These are phyloP conservation scores for Mycena filopes DNA, from an alignment of 768 basidiomycete species.

Conservation along the genomic window DNA sequence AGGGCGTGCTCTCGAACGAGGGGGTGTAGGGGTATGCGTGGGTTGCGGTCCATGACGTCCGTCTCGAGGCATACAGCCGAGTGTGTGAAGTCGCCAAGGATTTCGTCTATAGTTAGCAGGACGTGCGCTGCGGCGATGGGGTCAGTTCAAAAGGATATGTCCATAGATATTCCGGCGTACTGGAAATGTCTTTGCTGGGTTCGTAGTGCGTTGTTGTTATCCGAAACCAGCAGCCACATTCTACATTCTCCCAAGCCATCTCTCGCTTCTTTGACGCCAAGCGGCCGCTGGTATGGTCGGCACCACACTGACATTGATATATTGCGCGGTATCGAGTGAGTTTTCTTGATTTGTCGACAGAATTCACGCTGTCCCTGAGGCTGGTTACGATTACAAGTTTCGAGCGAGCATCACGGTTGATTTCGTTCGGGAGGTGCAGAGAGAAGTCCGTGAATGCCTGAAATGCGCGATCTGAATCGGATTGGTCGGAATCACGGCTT, in stretches of 20 bases:
- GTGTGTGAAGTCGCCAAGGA: conserved; percentile 37
- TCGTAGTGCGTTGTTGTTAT: conserved; percentile 30
- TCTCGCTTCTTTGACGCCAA: conserved; percentile 26
- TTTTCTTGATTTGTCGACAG: neutral
- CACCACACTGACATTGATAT: conserved; percentile 36
- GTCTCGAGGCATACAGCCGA: conserved; percentile 27
- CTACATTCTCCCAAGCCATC: conserved; percentile 34
- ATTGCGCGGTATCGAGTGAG: neutral
- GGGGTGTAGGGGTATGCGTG: conserved; percentile 31
- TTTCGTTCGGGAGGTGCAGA: neutral
- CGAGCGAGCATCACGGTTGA: neutral
- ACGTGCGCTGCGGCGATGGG: neutral
- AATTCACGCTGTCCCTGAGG: neutral
- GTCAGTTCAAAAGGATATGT: neutral
- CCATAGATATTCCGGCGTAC: neutral
- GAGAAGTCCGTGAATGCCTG: neutral
- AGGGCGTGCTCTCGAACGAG: conserved; percentile 35
- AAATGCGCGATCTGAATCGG: neutral
- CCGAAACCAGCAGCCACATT: conserved; percentile 33
- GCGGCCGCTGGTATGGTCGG: conserved; percentile 26
- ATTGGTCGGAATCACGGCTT: neutral
- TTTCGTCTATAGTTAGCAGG: conserved; percentile 17
- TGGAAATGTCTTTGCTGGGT: neutral
- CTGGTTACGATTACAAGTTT: conserved; percentile 5
- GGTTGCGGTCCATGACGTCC: conserved; percentile 31